These are phyloP conservation scores for Neurospora sp. DNA, from an alignment of 495 filamentous ascomycete species.

Conservation along the genomic window DNA sequence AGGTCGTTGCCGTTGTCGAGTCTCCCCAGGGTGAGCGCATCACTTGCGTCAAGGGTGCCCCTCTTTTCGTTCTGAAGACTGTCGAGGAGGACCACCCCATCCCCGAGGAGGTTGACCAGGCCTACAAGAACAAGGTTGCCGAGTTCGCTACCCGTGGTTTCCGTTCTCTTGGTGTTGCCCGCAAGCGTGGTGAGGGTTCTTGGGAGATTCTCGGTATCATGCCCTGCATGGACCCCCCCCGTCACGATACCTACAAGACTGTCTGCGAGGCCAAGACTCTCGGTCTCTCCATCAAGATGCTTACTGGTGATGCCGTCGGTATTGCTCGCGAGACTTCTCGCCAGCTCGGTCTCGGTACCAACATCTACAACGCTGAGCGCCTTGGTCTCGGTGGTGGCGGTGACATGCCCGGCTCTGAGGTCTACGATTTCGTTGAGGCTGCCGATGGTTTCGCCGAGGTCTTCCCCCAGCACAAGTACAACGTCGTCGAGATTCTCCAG, in stretches of 20 bases:
- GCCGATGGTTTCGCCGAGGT: slow-evolving; percentile 94
- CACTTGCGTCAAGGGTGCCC: slow-evolving; percentile 85
- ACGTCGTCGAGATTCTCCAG: slow-evolving; percentile 93
- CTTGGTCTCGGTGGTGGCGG: slow-evolving; percentile 76
- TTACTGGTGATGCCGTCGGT: slow-evolving; percentile 90
- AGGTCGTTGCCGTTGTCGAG: slow-evolving; percentile 75
- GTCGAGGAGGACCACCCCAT: slow-evolving; percentile 73
- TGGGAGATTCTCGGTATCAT: slow-evolving; percentile 94
- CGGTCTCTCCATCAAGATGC: slow-evolving; percentile 89
- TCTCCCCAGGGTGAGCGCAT: slow-evolving; percentile 72
- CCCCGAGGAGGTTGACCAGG: slow-evolving; percentile 59
- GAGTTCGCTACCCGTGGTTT: slow-evolving; percentile 89
- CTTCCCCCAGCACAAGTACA: slow-evolving; percentile 97
- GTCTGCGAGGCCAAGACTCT: slow-evolving; percentile 82
- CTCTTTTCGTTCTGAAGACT: slow-evolving; percentile 71
- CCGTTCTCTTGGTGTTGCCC: slow-evolving; percentile 84
- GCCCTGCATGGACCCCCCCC: slow-evolving; percentile 86
- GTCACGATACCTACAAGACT: slow-evolving; percentile 82
- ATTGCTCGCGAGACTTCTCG: slow-evolving; percentile 87
- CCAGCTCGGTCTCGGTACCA: slow-evolving; percentile 82
- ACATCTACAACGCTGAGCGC: slow-evolving; percentile 87
- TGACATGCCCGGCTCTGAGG: slow-evolving; percentile 83
- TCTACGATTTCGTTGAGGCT: slow-evolving; percentile 90
- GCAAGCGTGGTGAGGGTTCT: slow-evolving; percentile 61
- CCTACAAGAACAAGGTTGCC: slow-evolving; percentile 81